These are phyloP conservation scores for Candida xiaguanensis DNA, from an alignment of 805 yeast genomes.

Conservation along the genomic window DNA sequence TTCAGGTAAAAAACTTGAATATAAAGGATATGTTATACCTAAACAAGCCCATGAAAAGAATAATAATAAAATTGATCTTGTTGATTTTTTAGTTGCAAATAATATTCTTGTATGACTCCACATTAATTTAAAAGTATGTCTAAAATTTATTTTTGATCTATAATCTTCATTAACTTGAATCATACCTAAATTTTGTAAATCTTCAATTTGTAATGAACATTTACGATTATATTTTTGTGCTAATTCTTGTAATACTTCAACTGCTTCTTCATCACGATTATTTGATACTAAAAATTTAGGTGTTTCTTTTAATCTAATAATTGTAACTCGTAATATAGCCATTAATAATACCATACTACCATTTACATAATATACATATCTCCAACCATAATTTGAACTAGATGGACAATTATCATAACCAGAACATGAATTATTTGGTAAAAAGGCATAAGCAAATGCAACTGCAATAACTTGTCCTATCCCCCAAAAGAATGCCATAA, in stretches of 20 bases:
- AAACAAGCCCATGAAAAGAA: constrained; percentile 51
- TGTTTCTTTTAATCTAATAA: constrained; percentile 43
- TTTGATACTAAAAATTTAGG: constrained; percentile 53
- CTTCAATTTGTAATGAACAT: constrained; percentile 43
- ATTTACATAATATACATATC: constrained; percentile 49
- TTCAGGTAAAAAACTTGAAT: constrained; percentile 48
- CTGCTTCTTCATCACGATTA: constrained; percentile 51
- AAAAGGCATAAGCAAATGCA: constrained; percentile 51
- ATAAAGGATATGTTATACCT: constrained; percentile 54
- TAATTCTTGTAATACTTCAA: constrained; percentile 36
- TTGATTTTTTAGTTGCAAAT: constrained; percentile 35
- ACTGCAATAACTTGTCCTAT: constrained; percentile 54
- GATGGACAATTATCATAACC: constrained; percentile 41
- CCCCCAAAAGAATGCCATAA: constrained; percentile 56
- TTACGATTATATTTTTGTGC: constrained; percentile 44
- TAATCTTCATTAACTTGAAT: constrained; percentile 15
- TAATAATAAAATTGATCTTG: constrained; percentile 35
- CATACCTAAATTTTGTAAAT: constrained; percentile 43
- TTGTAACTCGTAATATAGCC: constrained; percentile 31
- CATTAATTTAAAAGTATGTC: constrained; percentile 20
- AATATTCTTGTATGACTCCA: constrained; percentile 39
- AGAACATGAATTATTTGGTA: constrained; percentile 46
- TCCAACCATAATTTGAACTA: constrained; percentile 54
- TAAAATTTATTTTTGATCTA: constrained; percentile 18
- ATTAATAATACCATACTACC: constrained; percentile 43